Conservation (phyloP, 176 grass and related monocot species). For the Carex pumila region DNA sequence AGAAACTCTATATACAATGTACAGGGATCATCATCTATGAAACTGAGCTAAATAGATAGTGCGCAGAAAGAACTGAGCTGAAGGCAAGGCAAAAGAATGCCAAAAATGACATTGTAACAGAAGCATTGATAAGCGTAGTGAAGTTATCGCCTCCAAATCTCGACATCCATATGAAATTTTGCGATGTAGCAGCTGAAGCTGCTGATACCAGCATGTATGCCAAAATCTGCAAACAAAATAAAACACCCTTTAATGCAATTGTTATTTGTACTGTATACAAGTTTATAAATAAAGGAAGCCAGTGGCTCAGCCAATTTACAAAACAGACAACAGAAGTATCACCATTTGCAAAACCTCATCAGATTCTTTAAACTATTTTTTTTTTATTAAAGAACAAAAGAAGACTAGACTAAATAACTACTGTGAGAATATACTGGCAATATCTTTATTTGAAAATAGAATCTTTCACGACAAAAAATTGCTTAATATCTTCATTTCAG, state of each 20-base stretch:
- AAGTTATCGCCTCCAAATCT: conserved; percentile 73
- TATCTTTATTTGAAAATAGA: neutral
- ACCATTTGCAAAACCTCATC: neutral
- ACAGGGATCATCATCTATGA: conserved; percentile 16
- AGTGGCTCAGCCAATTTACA: neutral
- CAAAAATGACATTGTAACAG: conserved; percentile 57
- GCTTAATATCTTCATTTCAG: neutral
- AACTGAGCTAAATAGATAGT: conserved; percentile 40
- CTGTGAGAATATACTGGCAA: neutral
- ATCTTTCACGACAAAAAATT: neutral
- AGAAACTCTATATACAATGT: neutral
- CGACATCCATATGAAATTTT: conserved; percentile 57
- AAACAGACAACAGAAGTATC: neutral
- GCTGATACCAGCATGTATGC: conserved; percentile 76
- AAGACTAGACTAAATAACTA: neutral
- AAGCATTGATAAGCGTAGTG: conserved; percentile 50
- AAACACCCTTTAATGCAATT: neutral
- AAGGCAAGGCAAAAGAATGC: conserved; percentile 53
- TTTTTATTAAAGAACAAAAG: neutral
- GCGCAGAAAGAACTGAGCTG: conserved; percentile 56
- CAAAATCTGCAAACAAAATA: conserved; percentile 40
- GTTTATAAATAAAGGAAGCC: neutral
- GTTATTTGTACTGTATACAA: neutral
- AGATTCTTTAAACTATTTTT: neutral
- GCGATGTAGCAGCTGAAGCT: conserved; percentile 64